phyloP scores from a whole-genome alignment of 2,329 filamentous ascomycete genomes.

The Stagonosporopsis vannaccii region DNA sequence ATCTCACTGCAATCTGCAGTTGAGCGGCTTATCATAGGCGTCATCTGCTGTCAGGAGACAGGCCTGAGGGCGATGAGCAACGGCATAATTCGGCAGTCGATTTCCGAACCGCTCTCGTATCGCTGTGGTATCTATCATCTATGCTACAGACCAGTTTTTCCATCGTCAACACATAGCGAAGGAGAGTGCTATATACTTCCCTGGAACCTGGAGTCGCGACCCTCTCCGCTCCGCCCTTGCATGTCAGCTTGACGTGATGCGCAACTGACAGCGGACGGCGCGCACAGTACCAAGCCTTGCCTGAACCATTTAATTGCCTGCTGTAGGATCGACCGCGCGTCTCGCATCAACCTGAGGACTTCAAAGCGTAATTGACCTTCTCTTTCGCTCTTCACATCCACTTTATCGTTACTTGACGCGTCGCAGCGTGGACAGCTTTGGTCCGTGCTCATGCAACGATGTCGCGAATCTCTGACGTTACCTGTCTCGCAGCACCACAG shows the following conservation, averaged over 20 bases:
- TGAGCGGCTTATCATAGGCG: not conserved
- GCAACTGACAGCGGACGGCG: not conserved
- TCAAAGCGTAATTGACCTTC: not conserved
- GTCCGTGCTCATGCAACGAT: constrained; percentile 32
- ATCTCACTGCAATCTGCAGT: not conserved
- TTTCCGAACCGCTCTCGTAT: not conserved
- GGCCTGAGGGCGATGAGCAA: not conserved
- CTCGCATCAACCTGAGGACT: constrained; percentile 13
- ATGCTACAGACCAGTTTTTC: not conserved
- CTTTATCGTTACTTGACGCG: constrained; percentile 28
- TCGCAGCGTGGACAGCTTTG: constrained; percentile 16
- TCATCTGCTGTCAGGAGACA: not conserved
- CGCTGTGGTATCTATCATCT: not conserved
- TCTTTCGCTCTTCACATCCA: constrained; percentile 21
- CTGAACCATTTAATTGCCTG: not conserved
- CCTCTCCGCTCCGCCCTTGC: not conserved
- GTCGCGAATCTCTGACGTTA: constrained; percentile 43
- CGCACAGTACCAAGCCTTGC: constrained; percentile 1
- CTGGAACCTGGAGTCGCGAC: not conserved
- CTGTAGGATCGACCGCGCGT: constrained; percentile 5
- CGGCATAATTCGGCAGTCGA: not conserved
- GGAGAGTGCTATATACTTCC: not conserved
- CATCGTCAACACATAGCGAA: not conserved
- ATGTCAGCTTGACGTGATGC: not conserved
- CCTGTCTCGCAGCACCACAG: constrained; percentile 32